Evolutionary conservation across 129 eudicot genomes (phyloP).

Genomic region (Artemisia tridentata): DNA sequence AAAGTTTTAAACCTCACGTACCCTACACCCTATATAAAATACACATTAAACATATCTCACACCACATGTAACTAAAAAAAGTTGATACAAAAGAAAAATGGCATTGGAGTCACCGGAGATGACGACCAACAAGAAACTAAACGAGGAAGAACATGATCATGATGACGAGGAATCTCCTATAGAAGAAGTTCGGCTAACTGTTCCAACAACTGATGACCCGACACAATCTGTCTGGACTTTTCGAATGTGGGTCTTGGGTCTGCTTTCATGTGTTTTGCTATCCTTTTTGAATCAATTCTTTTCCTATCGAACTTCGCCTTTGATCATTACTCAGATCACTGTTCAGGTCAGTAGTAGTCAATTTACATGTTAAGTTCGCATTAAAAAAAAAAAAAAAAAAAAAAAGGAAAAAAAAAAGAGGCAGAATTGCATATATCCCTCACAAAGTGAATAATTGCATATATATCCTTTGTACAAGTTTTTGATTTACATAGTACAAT

Average conservation of each 20-base stretch:
- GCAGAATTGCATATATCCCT: too few species aligned
- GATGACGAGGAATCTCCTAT: conserved; percentile 69
- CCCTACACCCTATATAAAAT: conserved; percentile 2
- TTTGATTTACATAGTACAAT: too few species aligned
- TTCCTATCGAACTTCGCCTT: conserved; percentile 54
- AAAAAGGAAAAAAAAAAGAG: too few species aligned
- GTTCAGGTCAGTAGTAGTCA: conserved; percentile 33
- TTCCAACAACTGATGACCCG: conserved; percentile 69
- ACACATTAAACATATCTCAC: background rate
- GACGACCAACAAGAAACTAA: background rate
- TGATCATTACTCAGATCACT: conserved; percentile 54
- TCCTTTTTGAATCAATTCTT: conserved; percentile 75
- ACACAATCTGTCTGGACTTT: conserved; percentile 76
- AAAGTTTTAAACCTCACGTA: background rate
- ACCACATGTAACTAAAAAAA: background rate
- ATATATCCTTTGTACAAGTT: too few species aligned
- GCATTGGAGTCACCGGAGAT: conserved; percentile 25
- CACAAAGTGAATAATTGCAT: too few species aligned
- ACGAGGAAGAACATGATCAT: background rate
- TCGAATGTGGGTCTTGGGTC: conserved; percentile 77
- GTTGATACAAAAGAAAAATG: background rate
- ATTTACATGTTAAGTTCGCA: too few species aligned
- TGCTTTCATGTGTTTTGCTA: conserved; percentile 54
- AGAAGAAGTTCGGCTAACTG: conserved; percentile 75
- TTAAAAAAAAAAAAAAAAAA: too few species aligned